Evolutionary conservation across 176 grass and related monocot species (phyloP).

Genomic region (Phoenix dactylifera): DNA sequence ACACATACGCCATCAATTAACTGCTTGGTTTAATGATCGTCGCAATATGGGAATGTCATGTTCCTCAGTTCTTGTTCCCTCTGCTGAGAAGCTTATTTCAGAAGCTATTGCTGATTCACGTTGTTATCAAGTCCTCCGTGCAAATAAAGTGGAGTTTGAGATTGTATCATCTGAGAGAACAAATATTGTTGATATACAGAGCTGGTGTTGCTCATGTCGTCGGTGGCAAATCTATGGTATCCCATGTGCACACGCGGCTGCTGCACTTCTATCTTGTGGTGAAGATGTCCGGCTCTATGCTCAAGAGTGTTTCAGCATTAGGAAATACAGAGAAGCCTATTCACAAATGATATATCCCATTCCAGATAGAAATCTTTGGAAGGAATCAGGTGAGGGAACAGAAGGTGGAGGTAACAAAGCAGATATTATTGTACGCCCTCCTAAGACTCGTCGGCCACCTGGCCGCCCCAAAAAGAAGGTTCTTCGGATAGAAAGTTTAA

Average conservation of each 20-base stretch:
- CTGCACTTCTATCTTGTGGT: conserved; percentile 80
- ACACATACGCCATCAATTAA: conserved; percentile 68
- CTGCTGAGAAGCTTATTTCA: conserved; percentile 75
- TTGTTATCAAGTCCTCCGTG: conserved; percentile 95
- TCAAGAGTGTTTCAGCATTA: conserved; percentile 73
- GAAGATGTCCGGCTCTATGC: conserved; percentile 70
- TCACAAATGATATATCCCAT: conserved; percentile 64
- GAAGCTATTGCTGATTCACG: conserved; percentile 71
- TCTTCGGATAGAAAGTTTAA: conserved; percentile 85
- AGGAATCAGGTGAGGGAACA: conserved; percentile 20
- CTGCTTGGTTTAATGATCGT: conserved; percentile 75
- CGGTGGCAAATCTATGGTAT: conserved; percentile 94
- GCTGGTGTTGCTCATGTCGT: conserved; percentile 66
- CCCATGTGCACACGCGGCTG: conserved; percentile 86
- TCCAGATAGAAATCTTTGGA: conserved; percentile 69
- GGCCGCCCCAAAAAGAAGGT: conserved; percentile 99
- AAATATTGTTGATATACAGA: conserved; percentile 91
- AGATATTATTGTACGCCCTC: conserved; percentile 53
- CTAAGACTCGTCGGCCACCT: conserved; percentile 70
- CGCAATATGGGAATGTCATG: conserved; percentile 50
- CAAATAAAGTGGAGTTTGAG: conserved; percentile 99
- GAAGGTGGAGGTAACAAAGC: conserved; percentile 36
- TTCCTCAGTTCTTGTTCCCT: conserved; percentile 74
- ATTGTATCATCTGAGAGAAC: conserved; percentile 91
- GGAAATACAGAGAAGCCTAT: conserved; percentile 73